Base-by-base conservation (phyloP, 1,284 basidiomycete species). In the Ceratobasidium sp. region DNA sequence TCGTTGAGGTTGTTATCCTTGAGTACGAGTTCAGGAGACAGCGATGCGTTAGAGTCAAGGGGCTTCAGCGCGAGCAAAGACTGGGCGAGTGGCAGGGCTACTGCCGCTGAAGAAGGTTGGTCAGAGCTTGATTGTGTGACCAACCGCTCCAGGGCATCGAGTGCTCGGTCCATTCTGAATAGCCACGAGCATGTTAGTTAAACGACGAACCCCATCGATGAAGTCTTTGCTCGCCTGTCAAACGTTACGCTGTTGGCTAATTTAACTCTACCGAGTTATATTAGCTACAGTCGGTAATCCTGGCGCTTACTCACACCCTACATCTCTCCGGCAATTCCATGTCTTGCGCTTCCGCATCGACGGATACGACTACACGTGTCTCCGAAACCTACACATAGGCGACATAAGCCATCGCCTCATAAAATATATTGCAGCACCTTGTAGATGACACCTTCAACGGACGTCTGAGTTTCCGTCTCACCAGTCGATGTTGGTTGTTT, bases 231-330 rank as follows among this genome's bases (percentile, higher is more conserved):
- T 52, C 75, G 90, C 92, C 95, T 85, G 75, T 97, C 94, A 76
- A 92, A 96, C 0, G 96, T 97, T 10, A 92, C 88, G 56, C 89
- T 93, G 75, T 97, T 97, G 3, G 93, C 95, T 1, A 97, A 83
- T 77, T 97, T 97, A 62, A 97, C 79, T n/a, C 81, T 82, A 60
- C 20, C 52, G n/a, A 20, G 31, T n/a, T 17, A 15, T 42, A 22
- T 31, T 17, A 13, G 25, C 13, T 50, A 32, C 6, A 53, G 6
- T 12, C 17, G 5, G 15, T 57, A 43, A 50, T 50, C 17, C 49
- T 15, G 13, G 17, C 32, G 27, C 2, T 35, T 1, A 73, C 80
- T 72, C 67, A 83, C 71, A 96, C 79, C 15, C 92, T 82, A 76
- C 93, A 91, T 45, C 91, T 82, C 73, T 95, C 92, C 1, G 94